Evolutionary conservation across 2,329 filamentous ascomycete species (phyloP).

Genomic region (Whalleya microplaca): DNA sequence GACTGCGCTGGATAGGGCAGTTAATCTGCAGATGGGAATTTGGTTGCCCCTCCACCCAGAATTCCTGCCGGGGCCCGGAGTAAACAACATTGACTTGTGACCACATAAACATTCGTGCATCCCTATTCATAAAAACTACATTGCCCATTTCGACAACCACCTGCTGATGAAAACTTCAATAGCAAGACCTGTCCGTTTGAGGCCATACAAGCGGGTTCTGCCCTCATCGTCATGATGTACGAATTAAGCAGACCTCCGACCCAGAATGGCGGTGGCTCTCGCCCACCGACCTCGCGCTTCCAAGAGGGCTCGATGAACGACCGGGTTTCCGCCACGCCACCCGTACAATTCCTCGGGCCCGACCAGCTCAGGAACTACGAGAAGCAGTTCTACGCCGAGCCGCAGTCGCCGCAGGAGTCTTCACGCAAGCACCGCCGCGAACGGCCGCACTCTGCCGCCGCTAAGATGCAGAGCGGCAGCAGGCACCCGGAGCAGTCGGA

Average conservation of each 20-base stretch:
- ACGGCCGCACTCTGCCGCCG: slow-evolving; percentile 30
- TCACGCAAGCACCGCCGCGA: slow-evolving; percentile 20
- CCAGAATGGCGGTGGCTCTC: slow-evolving; percentile 42
- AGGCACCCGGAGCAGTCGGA: slow-evolving; percentile 2
- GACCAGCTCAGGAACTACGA: slow-evolving; percentile 36
- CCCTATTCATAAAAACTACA: background rate
- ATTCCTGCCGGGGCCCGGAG: slow-evolving; percentile 10
- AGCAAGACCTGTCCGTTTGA: background rate
- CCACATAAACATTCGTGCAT: slow-evolving; percentile 17
- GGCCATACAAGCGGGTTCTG: slow-evolving; percentile 10
- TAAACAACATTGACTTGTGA: slow-evolving; percentile 7
- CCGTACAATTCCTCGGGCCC: slow-evolving; percentile 63
- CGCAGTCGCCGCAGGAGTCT: slow-evolving; percentile 3
- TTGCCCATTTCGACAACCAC: background rate
- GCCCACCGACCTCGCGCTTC: slow-evolving; percentile 52
- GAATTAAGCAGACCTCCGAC: slow-evolving; percentile 40
- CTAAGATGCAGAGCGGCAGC: slow-evolving; percentile 18
- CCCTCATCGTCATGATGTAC: slow-evolving; percentile 25
- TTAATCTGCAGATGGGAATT: slow-evolving; percentile 3
- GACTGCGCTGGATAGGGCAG: slow-evolving; percentile 8
- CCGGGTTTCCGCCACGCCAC: slow-evolving; percentile 71
- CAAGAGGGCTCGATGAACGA: slow-evolving; percentile 88
- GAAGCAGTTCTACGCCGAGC: slow-evolving; percentile 33
- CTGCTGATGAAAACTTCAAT: background rate
- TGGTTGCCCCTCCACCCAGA: slow-evolving; percentile 23